Base-by-base conservation (phyloP, 129 eudicot species). In the Oenanthe sinensis region DNA sequence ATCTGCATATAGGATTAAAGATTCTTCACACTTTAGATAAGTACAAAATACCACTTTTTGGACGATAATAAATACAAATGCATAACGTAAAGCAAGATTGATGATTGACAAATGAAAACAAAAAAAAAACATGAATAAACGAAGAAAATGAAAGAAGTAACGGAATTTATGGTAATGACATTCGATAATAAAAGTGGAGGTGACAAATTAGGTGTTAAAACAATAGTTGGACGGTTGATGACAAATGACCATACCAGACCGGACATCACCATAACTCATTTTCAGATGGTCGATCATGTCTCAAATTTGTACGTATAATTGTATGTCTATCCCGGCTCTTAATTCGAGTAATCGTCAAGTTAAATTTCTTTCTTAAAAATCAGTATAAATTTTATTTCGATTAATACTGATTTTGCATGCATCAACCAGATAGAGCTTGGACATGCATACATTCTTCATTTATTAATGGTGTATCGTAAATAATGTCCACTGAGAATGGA, bases 141-240 rank as follows among this genome's bases (percentile, higher is more conserved):
- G 11, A 2, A 20, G 68, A 60, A 60, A 60, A 15, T 26, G n/a
- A 48, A 15, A 60, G 68, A 24, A n/a, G 68, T 3, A 60, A 60
- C 68, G 68, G 68, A 60, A 60, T 24, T 60, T 8, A 60, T n/a
- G 36, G 68, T 60, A 60, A 60, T 60, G 68, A 60, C 36, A 60
- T 60, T 0, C 10, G 5, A 60, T n/a, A 8, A 60, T 60, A 8
- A 8, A 60, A n/a, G 68, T 3, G 68, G 68, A 60, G 68, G 68
- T 60, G 68, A 60, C 68, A 60, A 60, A n/a, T 60, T 60, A 60
- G 68, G 68, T 60, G 36, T 60, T 60, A 60, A 24, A 60, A 60
- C 68, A 24, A 60, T 24, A 10, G 4, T 60, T 60, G 68, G 68
- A 24, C 68, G 68, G 68, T 60, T 60, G 5, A 24, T 60, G 68